phyloP scores from a whole-genome alignment of 2,329 filamentous ascomycete species.

The Diaporthe longicolla region DNA sequence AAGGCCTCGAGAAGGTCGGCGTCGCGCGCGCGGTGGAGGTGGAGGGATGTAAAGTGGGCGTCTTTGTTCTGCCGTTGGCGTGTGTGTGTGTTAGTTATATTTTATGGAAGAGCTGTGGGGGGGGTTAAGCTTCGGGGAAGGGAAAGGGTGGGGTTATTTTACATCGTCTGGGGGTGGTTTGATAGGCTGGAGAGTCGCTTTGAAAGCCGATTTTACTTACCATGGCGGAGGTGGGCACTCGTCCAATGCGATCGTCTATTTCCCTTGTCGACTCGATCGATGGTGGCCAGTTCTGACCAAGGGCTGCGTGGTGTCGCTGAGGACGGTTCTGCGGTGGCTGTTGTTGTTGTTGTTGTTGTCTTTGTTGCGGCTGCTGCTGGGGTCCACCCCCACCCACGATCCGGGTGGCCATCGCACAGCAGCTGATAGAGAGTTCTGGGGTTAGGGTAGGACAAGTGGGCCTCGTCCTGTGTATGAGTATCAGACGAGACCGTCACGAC shows the following conservation, averaged over 20 bases:
- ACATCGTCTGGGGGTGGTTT: not conserved
- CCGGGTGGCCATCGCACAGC: slow-evolving; percentile 17
- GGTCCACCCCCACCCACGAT: not conserved
- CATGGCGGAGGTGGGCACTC: slow-evolving; percentile 25
- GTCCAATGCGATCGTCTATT: slow-evolving; percentile 17
- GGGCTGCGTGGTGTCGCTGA: not conserved
- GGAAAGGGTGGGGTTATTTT: not conserved
- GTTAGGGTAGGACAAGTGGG: slow-evolving; percentile 27
- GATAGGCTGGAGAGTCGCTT: not conserved
- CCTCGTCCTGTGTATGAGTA: not conserved
- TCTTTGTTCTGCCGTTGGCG: slow-evolving; percentile 74
- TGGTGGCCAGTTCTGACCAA: not conserved
- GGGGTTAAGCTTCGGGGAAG: not conserved
- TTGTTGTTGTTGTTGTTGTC: not conserved
- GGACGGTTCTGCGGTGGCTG: not conserved
- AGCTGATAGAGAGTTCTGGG: not conserved
- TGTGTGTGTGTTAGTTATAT: not conserved
- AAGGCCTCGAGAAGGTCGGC: slow-evolving; percentile 86
- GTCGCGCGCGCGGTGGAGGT: slow-evolving; percentile 79
- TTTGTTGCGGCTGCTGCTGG: not conserved
- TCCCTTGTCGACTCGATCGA: slow-evolving; percentile 20
- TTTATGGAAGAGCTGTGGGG: not conserved
- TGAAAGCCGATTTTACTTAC: slow-evolving; percentile 1
- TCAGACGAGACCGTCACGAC: slow-evolving; percentile 20
- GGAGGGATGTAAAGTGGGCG: slow-evolving; percentile 80